These are phyloP conservation scores for Candida suzukii DNA, from an alignment of 805 yeast species.

Conservation along the genomic window DNA sequence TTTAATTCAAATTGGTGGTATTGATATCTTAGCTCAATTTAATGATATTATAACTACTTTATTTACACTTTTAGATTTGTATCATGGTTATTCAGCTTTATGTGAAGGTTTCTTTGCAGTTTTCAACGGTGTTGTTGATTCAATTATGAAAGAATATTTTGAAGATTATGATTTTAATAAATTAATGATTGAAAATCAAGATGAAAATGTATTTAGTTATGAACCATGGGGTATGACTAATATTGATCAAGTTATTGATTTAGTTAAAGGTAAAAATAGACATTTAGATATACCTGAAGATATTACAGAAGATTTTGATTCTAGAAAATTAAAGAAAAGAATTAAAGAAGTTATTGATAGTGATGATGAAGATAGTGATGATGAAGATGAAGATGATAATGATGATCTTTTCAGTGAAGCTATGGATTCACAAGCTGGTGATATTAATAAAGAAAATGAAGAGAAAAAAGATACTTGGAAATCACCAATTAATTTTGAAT, in stretches of 20 bases:
- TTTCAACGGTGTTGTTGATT: constrained; percentile 52
- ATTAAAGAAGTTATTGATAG: constrained; percentile 18
- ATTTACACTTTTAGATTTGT: constrained; percentile 72
- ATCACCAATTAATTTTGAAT: constrained; percentile 54
- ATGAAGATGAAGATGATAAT: constrained; percentile 28
- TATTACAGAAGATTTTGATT: constrained; percentile 5
- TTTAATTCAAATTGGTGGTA: constrained; percentile 65
- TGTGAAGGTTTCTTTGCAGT: constrained; percentile 70
- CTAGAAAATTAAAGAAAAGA: constrained; percentile 15
- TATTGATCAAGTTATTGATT: constrained; percentile 34
- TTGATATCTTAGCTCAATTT: constrained; percentile 53
- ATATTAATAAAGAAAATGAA: constrained; percentile 6
- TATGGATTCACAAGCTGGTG: constrained; percentile 21
- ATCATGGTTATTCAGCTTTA: constrained; percentile 71
- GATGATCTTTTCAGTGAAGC: constrained; percentile 17
- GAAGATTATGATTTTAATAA: constrained; percentile 17
- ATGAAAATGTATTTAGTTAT: constrained; percentile 2
- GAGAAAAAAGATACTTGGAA: constrained; percentile 45
- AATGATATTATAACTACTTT: constrained; percentile 62
- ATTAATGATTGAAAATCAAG: constrained; percentile 7
- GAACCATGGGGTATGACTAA: constrained; percentile 55
- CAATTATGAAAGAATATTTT: constrained; percentile 34
- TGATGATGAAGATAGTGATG: constrained; percentile 30
- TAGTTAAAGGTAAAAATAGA: constrained; percentile 23
- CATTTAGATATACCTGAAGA: constrained; percentile 18